A percentile compares a stretch with the other conserved stretches of the same genome.
phyloP scores from a whole-genome alignment of 2,329 filamentous ascomycete species.

The Catunica adiposa region DNA sequence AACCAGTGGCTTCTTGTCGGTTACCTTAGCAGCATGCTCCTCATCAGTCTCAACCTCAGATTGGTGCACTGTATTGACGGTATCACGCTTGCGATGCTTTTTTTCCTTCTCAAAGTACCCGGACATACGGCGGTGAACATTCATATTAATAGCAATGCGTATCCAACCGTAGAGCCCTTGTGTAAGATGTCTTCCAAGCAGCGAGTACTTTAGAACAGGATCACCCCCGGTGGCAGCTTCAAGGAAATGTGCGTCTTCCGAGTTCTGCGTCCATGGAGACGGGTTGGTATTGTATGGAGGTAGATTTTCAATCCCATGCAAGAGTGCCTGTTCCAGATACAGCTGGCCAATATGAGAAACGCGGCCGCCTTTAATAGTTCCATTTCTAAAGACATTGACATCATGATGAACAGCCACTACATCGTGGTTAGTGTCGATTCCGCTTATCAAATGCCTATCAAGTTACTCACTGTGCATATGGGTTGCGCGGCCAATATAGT shows the following conservation, averaged over 20 bases:
- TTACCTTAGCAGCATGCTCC: background rate
- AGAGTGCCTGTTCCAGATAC: conserved; percentile 45
- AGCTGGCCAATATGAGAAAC: conserved; percentile 47
- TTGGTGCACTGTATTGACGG: background rate
- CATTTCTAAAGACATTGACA: conserved; percentile 21
- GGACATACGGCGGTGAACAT: conserved; percentile 15
- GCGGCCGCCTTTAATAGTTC: conserved; percentile 22
- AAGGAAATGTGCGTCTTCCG: conserved; percentile 34
- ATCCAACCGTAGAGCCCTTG: conserved; percentile 42
- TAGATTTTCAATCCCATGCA: conserved; percentile 31
- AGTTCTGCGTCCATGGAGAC: conserved; percentile 32
- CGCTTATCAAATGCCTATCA: conserved; percentile 10
- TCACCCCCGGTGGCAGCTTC: conserved; percentile 33
- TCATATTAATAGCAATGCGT: conserved; percentile 31
- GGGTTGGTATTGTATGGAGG: conserved; percentile 33
- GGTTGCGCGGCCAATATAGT: conserved; percentile 29
- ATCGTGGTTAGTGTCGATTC: background rate
- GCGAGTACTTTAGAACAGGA: conserved; percentile 41
- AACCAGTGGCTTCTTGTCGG: conserved; percentile 6
- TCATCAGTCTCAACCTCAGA: background rate
- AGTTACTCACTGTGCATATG: conserved; percentile 30
- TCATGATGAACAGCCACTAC: conserved; percentile 24
- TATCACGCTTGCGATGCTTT: background rate
- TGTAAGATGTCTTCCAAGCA: conserved; percentile 33
- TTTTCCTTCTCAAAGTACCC: background rate